Evolutionary conservation across 208 protist genomes (phyloP).

Genomic region (Acanthamoeba quina): DNA sequence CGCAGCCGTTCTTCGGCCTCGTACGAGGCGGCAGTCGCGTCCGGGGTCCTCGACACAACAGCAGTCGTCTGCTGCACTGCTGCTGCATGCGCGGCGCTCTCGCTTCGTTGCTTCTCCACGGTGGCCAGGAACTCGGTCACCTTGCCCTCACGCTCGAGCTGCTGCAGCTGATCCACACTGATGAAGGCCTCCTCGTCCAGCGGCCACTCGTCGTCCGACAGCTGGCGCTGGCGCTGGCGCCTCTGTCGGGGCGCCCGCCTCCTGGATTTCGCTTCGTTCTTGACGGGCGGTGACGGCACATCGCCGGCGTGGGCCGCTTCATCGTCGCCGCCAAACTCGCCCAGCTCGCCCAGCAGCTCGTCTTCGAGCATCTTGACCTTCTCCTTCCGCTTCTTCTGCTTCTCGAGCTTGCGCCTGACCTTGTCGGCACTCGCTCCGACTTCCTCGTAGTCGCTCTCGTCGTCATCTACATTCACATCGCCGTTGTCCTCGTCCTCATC

Average conservation of each 20-base stretch:
- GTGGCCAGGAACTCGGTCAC: not conserved
- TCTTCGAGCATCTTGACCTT: constrained; percentile 60
- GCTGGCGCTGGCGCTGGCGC: not conserved
- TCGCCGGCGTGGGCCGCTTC: not conserved
- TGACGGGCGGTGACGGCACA: not conserved
- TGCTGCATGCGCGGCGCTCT: not conserved
- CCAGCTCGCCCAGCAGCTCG: constrained; percentile 53
- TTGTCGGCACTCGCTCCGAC: not conserved
- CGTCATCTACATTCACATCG: not conserved
- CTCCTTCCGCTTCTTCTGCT: constrained; percentile 46
- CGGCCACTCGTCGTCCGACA: constrained; percentile 14
- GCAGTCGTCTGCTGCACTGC: not conserved
- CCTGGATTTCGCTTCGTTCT: not conserved
- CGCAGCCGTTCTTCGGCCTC: not conserved
- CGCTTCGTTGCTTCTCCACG: not conserved
- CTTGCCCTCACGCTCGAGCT: constrained; percentile 36
- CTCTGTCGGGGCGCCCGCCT: not conserved
- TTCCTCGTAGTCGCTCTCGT: constrained; percentile 56
- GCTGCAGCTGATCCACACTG: constrained; percentile 4
- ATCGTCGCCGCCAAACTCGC: not conserved
- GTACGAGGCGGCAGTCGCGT: not conserved
- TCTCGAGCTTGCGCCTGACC: constrained; percentile 21
- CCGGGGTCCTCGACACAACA: not conserved
- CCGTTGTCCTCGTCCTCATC: not conserved
- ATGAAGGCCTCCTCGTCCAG: constrained; percentile 34